Evolutionary conservation across 176 grass and related monocot genomes (phyloP), one percentile per base, ranked within the genome.

Genomic region (Luzula sylvatica): DNA sequence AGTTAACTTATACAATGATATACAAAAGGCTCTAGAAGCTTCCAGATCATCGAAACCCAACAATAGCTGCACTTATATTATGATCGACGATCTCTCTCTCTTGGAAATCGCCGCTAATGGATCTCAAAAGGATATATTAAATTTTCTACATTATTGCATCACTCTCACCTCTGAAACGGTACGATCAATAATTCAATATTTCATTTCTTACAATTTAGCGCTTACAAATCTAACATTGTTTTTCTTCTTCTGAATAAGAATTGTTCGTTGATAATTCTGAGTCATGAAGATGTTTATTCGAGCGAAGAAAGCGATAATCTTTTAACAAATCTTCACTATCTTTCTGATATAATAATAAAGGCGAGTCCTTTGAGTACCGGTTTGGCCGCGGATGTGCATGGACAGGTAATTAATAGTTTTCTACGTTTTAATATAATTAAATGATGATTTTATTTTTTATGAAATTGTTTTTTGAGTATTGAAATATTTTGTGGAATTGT

Each of bases 301-400:
- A 72, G 43, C 0, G 75, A 98, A 54, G 92, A 82, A 26, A 64
- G 15, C 2, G 35, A 17, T 4, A 47, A 59, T 2, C 65, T 98
- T 50, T 81, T 98, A 42, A 56, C 60, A n/a, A 74, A 80, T 72
- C 72, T 98, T 28, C 68, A 62, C 26, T 75, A 83, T 44, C 30
- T 83, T 44, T 80, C 86, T 1, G 82, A 92, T 58, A 66, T 83
- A 61, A 59, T 79, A 59, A 74, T 98, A 54, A 92, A 73, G 52
- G 47, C 55, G 8, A 84, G 67, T 45, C 81, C 85, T 45, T 50
- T 90, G 72, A 75, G 55, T 55, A 98, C 82, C 13, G 86, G 86
- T 66, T 77, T 98, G 40, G 78, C 93, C 66, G 68, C 72, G 66
- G 93, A 92, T 72, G 93, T 98, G 32, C 82, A 98, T 72, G 93